These are phyloP conservation scores for Sugiyamaella mastotermitis DNA, from an alignment of 805 yeast genomes.

Conservation along the genomic window DNA sequence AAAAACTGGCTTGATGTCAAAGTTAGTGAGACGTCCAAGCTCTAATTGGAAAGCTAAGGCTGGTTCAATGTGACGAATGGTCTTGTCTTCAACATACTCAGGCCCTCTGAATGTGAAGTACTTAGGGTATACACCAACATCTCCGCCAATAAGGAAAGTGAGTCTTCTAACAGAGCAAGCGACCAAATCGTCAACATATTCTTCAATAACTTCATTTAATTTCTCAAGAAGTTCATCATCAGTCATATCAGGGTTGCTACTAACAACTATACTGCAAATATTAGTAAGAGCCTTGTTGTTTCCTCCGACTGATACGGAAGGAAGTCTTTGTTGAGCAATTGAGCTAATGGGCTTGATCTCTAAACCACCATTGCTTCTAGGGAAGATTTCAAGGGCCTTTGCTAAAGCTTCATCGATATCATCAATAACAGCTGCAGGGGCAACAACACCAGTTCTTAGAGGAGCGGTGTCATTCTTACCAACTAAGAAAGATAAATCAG, in stretches of 20 bases:
- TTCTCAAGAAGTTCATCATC: constrained; percentile 64
- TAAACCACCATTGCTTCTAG: constrained; percentile 37
- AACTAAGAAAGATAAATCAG: constrained; percentile 82
- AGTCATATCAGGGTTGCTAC: constrained; percentile 64
- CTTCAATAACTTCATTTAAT: constrained; percentile 59
- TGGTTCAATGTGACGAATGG: constrained; percentile 96
- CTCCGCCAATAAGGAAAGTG: constrained; percentile 81
- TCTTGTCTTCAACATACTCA: constrained; percentile 76
- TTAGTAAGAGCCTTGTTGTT: constrained; percentile 44
- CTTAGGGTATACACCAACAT: constrained; percentile 84
- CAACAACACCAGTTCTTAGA: constrained; percentile 76
- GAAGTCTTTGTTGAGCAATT: constrained; percentile 45
- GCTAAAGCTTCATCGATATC: constrained; percentile 79
- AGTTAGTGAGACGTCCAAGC: constrained; percentile 87
- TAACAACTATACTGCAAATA: constrained; percentile 75
- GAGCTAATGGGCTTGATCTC: constrained; percentile 33
- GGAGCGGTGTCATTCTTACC: constrained; percentile 59
- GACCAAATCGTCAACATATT: constrained; percentile 61
- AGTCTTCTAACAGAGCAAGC: constrained; percentile 82
- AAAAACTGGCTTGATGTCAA: constrained; percentile 88
- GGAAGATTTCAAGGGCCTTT: constrained; percentile 68
- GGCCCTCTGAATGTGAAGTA: constrained; percentile 95
- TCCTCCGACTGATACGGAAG: constrained; percentile 16
- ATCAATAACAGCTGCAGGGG: constrained; percentile 76
- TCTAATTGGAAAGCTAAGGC: constrained; percentile 97